Evolutionary conservation across 2,329 filamentous ascomycete species (phyloP), one percentile per base, ranked within the genome.

Genomic region (Emergomyces orientalis): DNA sequence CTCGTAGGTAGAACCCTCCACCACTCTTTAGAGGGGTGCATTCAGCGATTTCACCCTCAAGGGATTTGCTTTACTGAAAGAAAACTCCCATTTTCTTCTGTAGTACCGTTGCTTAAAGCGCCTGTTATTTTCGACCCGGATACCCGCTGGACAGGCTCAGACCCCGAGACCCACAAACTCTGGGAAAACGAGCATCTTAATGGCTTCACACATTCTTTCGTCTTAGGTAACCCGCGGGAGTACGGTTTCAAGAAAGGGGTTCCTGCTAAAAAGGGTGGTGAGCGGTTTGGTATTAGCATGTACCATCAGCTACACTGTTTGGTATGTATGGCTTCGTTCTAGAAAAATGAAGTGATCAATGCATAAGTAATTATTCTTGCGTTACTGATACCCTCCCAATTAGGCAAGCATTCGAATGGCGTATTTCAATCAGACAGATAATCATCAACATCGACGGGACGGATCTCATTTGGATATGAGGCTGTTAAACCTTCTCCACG

Each of bases 271-370:
- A 22, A 41, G 2, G 39, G 25, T 22, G 19, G 2, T 59, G 56
- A 59, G 27, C 39, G 56, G 27, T 59, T 59, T n/a, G 25, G 22
- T 30, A n/a, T 59, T 11, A 59, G 56, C 56, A 59, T 59, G 56
- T 32, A 59, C 19, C 56, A 59, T 32, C 56, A 59, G 41, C 14
- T 59, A 9, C 56, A 59, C 13, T 59, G 56, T 25, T 19, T 59
- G 56, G 56, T 59, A 59, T 59, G 56, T 59, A 41, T 43, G 13
- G 37, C 22, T 45, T n/a, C 8, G 13, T 27, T 4, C 17, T 14
- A 1, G 13, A 11, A 30, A 30, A 58, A 41, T 27, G 13, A 32
- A 34, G 14, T 54, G 30, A 3, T 7, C 51, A 19, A 34, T 30
- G 2, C 22, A 47, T 9, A 27, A 17, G 30, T 30, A 1, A 45